A percentile compares a stretch with the other conserved stretches of the same genome.
These are phyloP conservation scores for Cajanus cajan DNA, from an alignment of 306 rosid genomes.

Conservation along the genomic window DNA sequence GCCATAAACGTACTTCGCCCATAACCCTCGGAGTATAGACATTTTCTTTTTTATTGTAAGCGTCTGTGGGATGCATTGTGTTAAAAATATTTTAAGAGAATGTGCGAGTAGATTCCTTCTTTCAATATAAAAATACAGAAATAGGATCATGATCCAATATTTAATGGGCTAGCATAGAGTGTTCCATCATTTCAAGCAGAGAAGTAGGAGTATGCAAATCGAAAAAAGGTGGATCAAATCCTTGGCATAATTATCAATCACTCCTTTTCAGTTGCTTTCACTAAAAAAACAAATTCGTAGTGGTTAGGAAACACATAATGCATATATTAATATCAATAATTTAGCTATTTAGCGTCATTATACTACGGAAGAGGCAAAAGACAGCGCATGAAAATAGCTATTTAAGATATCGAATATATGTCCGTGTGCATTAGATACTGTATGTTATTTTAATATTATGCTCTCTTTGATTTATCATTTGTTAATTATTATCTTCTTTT, in stretches of 20 bases:
- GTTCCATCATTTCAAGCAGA: constrained; percentile 38
- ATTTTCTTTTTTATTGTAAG: background rate
- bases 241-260: constrained; percentile 19
- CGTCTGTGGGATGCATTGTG: background rate
- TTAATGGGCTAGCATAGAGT: constrained; percentile 30
- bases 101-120: background rate
- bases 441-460: background rate
- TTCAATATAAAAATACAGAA: background rate
- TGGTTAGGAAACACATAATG: constrained; percentile 32
- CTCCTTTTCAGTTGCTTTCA: constrained; percentile 32
- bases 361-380: background rate
- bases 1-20: background rate
- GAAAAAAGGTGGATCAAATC: constrained; percentile 41
- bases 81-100: background rate
- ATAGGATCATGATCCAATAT: constrained; percentile 30
- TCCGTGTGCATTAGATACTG: constrained; percentile 14
- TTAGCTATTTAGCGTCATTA: background rate
- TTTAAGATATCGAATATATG: constrained; percentile 12
- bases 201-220: constrained; percentile 36
- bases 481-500: background rate
- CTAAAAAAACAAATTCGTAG: constrained; percentile 23
- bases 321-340: background rate
- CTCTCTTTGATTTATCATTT: background rate
- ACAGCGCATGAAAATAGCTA: constrained; percentile 7
- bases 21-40: background rate